phyloP scores from a whole-genome alignment of 352 stramenopile species.

The Phytophthora melonis region DNA sequence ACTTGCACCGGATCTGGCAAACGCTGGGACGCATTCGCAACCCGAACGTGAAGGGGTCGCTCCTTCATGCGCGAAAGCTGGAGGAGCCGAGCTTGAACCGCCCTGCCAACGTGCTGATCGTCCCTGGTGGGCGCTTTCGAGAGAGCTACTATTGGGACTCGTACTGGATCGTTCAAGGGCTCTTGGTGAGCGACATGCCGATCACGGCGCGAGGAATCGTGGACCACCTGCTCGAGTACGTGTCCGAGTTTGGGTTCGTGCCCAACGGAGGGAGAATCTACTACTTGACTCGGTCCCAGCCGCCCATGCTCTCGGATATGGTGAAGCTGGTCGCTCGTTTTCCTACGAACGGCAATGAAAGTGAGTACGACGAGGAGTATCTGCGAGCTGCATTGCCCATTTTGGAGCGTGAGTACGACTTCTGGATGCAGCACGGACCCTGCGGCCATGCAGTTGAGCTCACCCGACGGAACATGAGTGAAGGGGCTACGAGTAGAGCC shows the following conservation, averaged over 20 bases:
- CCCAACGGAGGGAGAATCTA: constrained; percentile 93
- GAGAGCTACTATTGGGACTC: constrained; percentile 95
- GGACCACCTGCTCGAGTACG: constrained; percentile 89
- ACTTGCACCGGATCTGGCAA: constrained; percentile 81
- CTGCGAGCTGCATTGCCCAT: constrained; percentile 62
- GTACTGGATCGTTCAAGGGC: constrained; percentile 92
- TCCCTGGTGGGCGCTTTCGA: constrained; percentile 91
- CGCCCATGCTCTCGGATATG: constrained; percentile 92
- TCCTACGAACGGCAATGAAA: constrained; percentile 41
- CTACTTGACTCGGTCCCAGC: constrained; percentile 92
- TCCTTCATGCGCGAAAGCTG: constrained; percentile 56
- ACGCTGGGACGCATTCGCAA: constrained; percentile 70
- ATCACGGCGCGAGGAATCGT: constrained; percentile 83
- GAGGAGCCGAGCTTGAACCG: constrained; percentile 41
- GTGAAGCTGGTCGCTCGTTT: constrained; percentile 64
- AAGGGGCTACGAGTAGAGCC: background rate
- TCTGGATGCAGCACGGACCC: constrained; percentile 84
- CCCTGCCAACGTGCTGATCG: constrained; percentile 77
- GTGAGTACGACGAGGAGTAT: constrained; percentile 66
- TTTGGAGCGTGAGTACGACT: constrained; percentile 84
- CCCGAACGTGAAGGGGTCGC: constrained; percentile 61
- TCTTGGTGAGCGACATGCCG: constrained; percentile 86
- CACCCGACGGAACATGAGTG: constrained; percentile 31
- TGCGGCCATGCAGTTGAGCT: constrained; percentile 71
- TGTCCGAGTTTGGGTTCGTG: constrained; percentile 88